phyloP scores from a whole-genome alignment of 2,329 filamentous ascomycete genomes.

The Ophiostoma populinum region DNA sequence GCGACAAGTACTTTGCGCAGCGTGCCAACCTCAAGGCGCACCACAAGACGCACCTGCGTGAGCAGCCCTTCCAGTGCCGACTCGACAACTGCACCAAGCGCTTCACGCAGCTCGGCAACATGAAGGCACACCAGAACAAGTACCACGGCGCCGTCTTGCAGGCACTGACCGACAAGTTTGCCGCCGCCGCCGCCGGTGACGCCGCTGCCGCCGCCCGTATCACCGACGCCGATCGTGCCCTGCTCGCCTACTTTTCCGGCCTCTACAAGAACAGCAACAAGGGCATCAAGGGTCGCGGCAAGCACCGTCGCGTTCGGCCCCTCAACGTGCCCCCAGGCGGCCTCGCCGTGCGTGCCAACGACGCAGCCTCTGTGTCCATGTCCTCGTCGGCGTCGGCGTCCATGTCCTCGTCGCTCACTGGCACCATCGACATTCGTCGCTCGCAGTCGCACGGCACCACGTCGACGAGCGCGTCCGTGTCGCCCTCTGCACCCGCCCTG shows the following conservation, averaged over 20 bases:
- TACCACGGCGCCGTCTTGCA: conserved; percentile 67
- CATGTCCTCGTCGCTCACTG: too few relatives aligned
- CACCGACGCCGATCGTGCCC: conserved; percentile 40
- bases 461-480: too few relatives aligned
- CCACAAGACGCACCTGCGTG: conserved; percentile 59
- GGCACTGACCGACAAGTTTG: conserved; percentile 53
- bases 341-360: background rate
- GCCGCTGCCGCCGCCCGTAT: conserved; percentile 34
- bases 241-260: conserved; percentile 65
- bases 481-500: too few relatives aligned
- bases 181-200: conserved; percentile 41
- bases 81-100: conserved; percentile 73
- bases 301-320: conserved; percentile 49
- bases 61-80: conserved; percentile 65
- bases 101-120: conserved; percentile 80
- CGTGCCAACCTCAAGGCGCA: conserved; percentile 75
- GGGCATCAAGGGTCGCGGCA: conserved; percentile 90
- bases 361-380: background rate
- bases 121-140: conserved; percentile 92
- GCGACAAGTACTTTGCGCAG: conserved; percentile 70
- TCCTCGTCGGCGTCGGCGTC: background rate
- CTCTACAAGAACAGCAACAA: conserved; percentile 99
- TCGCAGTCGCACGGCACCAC: too few relatives aligned
- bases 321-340: conserved; percentile 11
- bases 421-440: too few relatives aligned